These are phyloP conservation scores for Saccharomycopsis vini DNA, from an alignment of 805 yeast species.

Conservation along the genomic window DNA sequence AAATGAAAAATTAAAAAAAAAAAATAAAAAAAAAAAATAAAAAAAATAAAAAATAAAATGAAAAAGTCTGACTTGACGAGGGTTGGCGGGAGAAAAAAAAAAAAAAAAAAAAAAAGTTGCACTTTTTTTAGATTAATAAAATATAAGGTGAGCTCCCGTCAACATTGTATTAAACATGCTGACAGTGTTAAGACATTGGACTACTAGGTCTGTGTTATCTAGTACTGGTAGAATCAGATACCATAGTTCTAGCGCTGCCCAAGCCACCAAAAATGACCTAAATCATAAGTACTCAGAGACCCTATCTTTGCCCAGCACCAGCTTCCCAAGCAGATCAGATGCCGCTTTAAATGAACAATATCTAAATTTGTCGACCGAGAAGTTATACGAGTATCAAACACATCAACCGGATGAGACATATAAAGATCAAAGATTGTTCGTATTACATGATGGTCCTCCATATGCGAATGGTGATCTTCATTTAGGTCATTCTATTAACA, in stretches of 20 bases:
- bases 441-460: conserved; percentile 96
- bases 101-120: no score
- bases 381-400: conserved; percentile 60
- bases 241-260: background rate
- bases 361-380: conserved; percentile 43
- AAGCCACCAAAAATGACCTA: conserved; percentile 2
- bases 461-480: conserved; percentile 95
- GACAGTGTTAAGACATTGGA: background rate
- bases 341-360: conserved; percentile 33
- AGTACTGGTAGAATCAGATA: background rate
- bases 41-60: no score
- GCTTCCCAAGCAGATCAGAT: conserved; percentile 54
- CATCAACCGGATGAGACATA: conserved; percentile 20
- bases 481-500: conserved; percentile 86
- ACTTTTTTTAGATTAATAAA: no score
- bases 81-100: no score
- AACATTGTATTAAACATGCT: background rate
- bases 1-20: no score
- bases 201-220: background rate
- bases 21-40: no score
- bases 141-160: no score
- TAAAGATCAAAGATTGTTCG: conserved; percentile 34
- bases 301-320: conserved; percentile 57
- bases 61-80: no score
- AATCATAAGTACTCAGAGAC: conserved; percentile 40